Evolutionary conservation across 2,329 filamentous ascomycete genomes (phyloP).

Genomic region (Talaromyces sp.): DNA sequence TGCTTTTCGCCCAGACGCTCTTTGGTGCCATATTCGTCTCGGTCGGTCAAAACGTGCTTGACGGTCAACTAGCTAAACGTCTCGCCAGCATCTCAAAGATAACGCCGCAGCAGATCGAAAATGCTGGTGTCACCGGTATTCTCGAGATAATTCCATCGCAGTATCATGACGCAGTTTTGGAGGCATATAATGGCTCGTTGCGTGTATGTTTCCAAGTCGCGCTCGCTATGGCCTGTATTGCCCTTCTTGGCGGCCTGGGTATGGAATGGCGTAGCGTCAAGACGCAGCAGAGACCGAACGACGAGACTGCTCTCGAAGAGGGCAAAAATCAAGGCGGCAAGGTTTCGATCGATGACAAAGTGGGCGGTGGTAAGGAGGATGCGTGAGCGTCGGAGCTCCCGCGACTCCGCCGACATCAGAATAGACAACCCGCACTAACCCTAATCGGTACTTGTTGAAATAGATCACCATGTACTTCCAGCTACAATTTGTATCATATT

Average conservation of each 20-base stretch:
- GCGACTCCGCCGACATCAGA: background rate
- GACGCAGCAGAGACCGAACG: background rate
- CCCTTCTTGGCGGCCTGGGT: conserved; percentile 9
- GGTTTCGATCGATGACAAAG: background rate
- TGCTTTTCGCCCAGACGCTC: conserved; percentile 25
- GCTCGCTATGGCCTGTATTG: conserved; percentile 13
- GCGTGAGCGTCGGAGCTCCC: background rate
- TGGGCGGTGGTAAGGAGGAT: background rate
- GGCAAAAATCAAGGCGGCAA: background rate
- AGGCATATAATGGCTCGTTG: conserved; percentile 16
- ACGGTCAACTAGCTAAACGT: conserved; percentile 29
- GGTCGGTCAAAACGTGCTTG: conserved; percentile 32
- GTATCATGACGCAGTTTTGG: conserved; percentile 6
- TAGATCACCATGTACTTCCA: too few relatives aligned
- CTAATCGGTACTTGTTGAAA: background rate
- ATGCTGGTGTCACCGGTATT: conserved; percentile 6
- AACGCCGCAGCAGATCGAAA: conserved; percentile 11
- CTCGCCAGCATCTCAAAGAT: conserved; percentile 24
- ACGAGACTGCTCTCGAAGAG: background rate
- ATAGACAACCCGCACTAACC: background rate
- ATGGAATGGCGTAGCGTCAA: conserved; percentile 20
- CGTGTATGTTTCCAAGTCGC: conserved; percentile 13
- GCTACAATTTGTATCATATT: background rate
- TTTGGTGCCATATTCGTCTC: conserved; percentile 33
- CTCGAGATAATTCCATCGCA: conserved; percentile 7